Conservation (phyloP, 1,284 basidiomycete species). For the Xerocomus minutiporus region DNA sequence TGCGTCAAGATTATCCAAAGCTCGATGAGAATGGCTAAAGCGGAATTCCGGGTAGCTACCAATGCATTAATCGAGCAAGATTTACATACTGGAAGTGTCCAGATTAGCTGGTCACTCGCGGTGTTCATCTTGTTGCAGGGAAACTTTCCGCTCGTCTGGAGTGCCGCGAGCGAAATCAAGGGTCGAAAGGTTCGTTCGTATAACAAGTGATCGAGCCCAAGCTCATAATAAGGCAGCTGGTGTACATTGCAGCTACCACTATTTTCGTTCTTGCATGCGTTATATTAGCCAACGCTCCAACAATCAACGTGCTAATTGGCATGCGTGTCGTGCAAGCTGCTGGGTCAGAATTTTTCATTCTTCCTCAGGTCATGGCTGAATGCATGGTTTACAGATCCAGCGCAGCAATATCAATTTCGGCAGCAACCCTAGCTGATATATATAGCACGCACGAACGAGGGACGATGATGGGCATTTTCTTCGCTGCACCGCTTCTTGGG, state of each 20-base stretch:
- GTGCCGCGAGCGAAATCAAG: slow-evolving; percentile 69
- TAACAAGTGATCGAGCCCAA: background rate
- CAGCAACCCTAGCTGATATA: slow-evolving; percentile 78
- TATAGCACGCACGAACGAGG: slow-evolving; percentile 78
- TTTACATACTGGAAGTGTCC: slow-evolving; percentile 58
- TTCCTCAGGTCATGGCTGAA: background rate
- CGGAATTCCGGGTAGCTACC: slow-evolving; percentile 42
- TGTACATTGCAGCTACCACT: slow-evolving; percentile 61
- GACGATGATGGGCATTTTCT: slow-evolving; percentile 75
- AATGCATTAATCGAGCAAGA: slow-evolving; percentile 64
- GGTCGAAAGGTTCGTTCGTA: slow-evolving; percentile 62
- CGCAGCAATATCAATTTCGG: slow-evolving; percentile 74
- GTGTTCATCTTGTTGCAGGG: slow-evolving; percentile 82
- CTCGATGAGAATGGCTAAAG: slow-evolving; percentile 17
- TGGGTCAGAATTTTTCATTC: slow-evolving; percentile 41
- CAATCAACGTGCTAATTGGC: slow-evolving; percentile 64
- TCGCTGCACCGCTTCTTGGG: slow-evolving; percentile 58
- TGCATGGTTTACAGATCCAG: slow-evolving; percentile 49
- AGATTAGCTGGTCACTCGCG: slow-evolving; percentile 72
- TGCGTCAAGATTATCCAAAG: slow-evolving; percentile 27
- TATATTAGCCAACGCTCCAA: slow-evolving; percentile 57
- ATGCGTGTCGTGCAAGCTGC: slow-evolving; percentile 68
- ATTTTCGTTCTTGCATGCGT: slow-evolving; percentile 64
- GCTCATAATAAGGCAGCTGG: slow-evolving; percentile 38
- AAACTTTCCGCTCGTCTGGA: slow-evolving; percentile 65